Evolutionary conservation across 2,329 filamentous ascomycete species (phyloP), one percentile per base, ranked within the genome.

Genomic region (Exophiala calicioides): DNA sequence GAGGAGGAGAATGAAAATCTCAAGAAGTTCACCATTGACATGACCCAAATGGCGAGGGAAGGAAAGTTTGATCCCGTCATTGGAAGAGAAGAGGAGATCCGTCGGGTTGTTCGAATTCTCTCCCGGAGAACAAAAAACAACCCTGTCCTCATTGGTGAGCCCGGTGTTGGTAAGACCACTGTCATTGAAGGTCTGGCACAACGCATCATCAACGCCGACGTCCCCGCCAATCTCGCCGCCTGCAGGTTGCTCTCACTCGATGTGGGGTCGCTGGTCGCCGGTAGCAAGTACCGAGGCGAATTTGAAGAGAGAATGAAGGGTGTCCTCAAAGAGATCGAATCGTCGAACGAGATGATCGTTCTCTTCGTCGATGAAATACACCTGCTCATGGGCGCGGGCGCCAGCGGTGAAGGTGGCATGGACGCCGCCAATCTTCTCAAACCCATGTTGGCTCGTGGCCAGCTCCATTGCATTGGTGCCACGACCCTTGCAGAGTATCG

Each of bases 261-360:
- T 63, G 91, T 98, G 36, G 93, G 93, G 60, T 87, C 91, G 18
- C 77, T 98, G 47, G 91, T 98, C 55, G 93, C 93, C 48, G 93
- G 93, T 58, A 96, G 90, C 80, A 98, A 98, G 73, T 98, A 94
- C 74, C 85, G 93, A 38, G 93, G 93, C 73, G 93, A 98, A 68
- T 98, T 98, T 50, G 93, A 98, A 68, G 93, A 98, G 76, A 83
- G 93, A 60, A 97, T 98, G 90, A 98, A 98, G 79, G 90, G 91
- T 44, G 93, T 98, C 4, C 71, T 98, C 61, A 98, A 97, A 69
- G 93, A 98, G 72, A 95, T 98, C 49, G 81, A 90, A 59, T 85
- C 95, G 46, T 89, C 90, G 40, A 94, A 93, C 66, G 91, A 97
- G 47, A 95, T 90, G 76, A 96, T 98, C 64, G 86, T 98, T 41